Evolutionary conservation across 345 rosid genomes (phyloP).

Genomic region (Syzygium grande): DNA sequence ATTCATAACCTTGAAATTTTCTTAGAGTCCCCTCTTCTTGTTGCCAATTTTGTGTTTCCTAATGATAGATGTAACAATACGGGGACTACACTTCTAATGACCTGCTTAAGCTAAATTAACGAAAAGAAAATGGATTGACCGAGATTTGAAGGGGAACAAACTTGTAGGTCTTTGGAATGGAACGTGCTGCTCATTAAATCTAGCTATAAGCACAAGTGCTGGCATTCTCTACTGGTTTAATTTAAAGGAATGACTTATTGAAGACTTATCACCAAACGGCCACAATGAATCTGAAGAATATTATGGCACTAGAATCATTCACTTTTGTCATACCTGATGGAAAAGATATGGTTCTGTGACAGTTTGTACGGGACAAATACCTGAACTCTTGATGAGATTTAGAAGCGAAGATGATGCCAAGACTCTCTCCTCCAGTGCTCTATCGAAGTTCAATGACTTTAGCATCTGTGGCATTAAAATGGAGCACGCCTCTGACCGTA

Average conservation of each 20-base stretch:
- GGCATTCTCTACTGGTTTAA: not conserved
- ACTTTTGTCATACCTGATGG: not conserved
- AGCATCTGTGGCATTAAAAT: conserved; percentile 10
- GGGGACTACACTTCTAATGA: no score
- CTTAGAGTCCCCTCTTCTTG: not conserved
- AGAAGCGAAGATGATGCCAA: conserved; percentile 20
- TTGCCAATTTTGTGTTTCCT: not conserved
- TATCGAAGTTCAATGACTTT: conserved; percentile 12
- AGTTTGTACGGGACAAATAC: conserved; percentile 2
- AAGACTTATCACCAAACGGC: not conserved
- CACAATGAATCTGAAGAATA: not conserved
- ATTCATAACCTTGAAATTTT: not conserved
- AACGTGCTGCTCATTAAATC: not conserved
- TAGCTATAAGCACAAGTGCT: not conserved
- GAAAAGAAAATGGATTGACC: not conserved
- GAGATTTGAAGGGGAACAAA: not conserved
- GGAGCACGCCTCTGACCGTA: conserved; percentile 11
- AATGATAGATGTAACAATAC: not conserved
- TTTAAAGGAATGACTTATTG: not conserved
- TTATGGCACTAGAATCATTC: not conserved
- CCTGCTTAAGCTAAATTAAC: no score
- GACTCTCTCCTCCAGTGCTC: conserved; percentile 10
- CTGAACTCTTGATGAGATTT: conserved; percentile 20
- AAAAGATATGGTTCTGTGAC: not conserved
- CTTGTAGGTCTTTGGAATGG: not conserved